Evolutionary conservation across 2,329 filamentous ascomycete species (phyloP).

Genomic region (Saccharata proteae): DNA sequence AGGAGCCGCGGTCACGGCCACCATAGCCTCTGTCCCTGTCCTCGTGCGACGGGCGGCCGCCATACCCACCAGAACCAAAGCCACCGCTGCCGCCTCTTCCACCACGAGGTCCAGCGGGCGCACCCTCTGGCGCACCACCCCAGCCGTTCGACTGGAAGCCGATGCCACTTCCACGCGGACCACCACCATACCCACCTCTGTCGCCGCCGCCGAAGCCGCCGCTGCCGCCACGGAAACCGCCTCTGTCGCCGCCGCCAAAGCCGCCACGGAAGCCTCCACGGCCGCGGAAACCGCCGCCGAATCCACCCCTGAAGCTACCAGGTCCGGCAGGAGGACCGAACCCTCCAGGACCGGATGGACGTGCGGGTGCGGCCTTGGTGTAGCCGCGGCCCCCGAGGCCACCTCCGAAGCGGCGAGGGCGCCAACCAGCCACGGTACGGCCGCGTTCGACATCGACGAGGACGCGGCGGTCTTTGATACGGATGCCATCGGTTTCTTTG

Average conservation of each 20-base stretch:
- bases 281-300: slow-evolving; percentile 42
- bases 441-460: slow-evolving; percentile 94
- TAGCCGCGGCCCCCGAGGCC: slow-evolving; percentile 88
- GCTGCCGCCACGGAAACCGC: slow-evolving; percentile 37
- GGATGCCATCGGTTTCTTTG: slow-evolving; percentile 75
- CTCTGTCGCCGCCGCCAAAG: slow-evolving; percentile 27
- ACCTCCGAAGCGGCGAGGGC: slow-evolving; percentile 79
- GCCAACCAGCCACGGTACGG: slow-evolving; percentile 87
- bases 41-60: slow-evolving; percentile 22
- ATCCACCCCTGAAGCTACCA: slow-evolving; percentile 37
- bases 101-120: slow-evolving; percentile 35
- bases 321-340: slow-evolving; percentile 44
- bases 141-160: slow-evolving; percentile 32
- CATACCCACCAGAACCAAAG: slow-evolving; percentile 25
- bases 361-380: slow-evolving; percentile 65
- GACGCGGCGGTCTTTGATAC: slow-evolving; percentile 83
- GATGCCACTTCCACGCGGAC: slow-evolving; percentile 33
- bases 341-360: slow-evolving; percentile 53
- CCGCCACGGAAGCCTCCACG: slow-evolving; percentile 39
- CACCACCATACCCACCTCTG: slow-evolving; percentile 30
- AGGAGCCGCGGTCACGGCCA: slow-evolving; percentile 31
- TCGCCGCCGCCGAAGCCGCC: slow-evolving; percentile 38
- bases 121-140: slow-evolving; percentile 32
- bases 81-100: slow-evolving; percentile 20
- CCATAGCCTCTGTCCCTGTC: slow-evolving; percentile 22